Evolutionary conservation across 306 rosid species (phyloP).

Genomic region (Alnus glutinosa): DNA sequence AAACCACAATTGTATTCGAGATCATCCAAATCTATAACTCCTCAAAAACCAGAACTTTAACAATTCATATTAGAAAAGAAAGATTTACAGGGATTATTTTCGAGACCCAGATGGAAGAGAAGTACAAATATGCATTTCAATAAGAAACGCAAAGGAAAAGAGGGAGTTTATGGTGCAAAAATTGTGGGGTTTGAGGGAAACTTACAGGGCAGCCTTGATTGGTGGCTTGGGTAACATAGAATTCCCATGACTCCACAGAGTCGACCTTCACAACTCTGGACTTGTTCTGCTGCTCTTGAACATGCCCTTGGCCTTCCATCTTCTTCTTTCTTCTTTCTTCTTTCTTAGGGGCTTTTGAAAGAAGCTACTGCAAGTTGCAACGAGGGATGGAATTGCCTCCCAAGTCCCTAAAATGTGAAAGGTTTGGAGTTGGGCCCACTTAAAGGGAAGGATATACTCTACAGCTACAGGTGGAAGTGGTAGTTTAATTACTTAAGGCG

Average conservation of each 20-base stretch:
- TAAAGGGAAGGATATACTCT: background rate
- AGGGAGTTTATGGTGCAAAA: background rate
- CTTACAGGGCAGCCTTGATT: constrained; percentile 64
- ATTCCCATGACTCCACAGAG: constrained; percentile 76
- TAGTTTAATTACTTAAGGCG: background rate
- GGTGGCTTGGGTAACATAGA: constrained; percentile 45
- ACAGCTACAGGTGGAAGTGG: background rate
- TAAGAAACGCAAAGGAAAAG: background rate
- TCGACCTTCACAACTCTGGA: constrained; percentile 62
- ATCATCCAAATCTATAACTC: background rate
- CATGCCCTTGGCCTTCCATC: constrained; percentile 40
- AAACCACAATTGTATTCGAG: constrained; percentile 1
- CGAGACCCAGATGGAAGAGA: background rate
- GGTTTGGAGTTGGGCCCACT: constrained; percentile 19
- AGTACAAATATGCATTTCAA: background rate
- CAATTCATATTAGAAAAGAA: too few relatives aligned
- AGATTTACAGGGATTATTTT: background rate
- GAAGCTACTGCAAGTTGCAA: background rate
- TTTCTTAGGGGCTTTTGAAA: constrained; percentile 9
- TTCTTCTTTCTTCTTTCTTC: constrained; percentile 11
- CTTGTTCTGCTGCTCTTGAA: constrained; percentile 31
- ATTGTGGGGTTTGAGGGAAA: background rate
- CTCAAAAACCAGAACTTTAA: background rate
- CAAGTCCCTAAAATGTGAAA: background rate
- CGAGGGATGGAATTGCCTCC: background rate